Conservation (phyloP, 2,329 filamentous ascomycete genomes). For the Exophiala sideris region DNA sequence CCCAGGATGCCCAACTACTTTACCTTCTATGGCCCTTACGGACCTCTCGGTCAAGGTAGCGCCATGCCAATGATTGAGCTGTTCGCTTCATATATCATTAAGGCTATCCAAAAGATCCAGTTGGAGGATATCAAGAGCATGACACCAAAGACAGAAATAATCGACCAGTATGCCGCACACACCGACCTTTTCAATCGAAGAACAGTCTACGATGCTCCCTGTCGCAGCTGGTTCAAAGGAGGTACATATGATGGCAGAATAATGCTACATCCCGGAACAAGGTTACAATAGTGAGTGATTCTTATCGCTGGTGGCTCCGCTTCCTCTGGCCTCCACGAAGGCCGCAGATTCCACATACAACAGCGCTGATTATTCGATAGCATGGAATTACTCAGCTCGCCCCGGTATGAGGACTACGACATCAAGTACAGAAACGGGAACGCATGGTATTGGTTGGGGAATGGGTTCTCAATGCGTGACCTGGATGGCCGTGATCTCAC, state of each 20-base stretch:
- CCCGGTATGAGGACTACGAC: conserved; percentile 40
- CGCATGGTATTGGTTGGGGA: conserved; percentile 39
- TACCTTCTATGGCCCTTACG: conserved; percentile 25
- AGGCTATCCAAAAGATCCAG: conserved; percentile 29
- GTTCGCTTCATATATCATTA: conserved; percentile 23
- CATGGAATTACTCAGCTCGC: conserved; percentile 27
- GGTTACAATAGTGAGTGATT: conserved; percentile 39
- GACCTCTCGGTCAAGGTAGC: conserved; percentile 21
- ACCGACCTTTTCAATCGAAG: conserved; percentile 39
- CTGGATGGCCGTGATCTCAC: conserved; percentile 46
- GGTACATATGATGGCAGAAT: conserved; percentile 27
- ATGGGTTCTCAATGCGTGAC: conserved; percentile 42
- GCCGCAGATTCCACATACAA: conserved; percentile 26
- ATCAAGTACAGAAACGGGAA: conserved; percentile 39
- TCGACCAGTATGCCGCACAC: conserved; percentile 36
- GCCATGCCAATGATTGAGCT: conserved; percentile 29
- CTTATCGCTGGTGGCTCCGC: not conserved
- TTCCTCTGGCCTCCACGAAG: not conserved
- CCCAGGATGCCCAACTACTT: conserved; percentile 29
- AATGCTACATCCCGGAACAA: conserved; percentile 37
- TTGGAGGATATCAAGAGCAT: conserved; percentile 21
- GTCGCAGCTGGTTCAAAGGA: conserved; percentile 6
- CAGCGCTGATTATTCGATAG: conserved; percentile 35
- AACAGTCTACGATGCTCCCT: conserved; percentile 15
- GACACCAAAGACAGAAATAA: conserved; percentile 25